Evolutionary conservation across 306 rosid species (phyloP).

Genomic region (Astragalus glycyphyllos): DNA sequence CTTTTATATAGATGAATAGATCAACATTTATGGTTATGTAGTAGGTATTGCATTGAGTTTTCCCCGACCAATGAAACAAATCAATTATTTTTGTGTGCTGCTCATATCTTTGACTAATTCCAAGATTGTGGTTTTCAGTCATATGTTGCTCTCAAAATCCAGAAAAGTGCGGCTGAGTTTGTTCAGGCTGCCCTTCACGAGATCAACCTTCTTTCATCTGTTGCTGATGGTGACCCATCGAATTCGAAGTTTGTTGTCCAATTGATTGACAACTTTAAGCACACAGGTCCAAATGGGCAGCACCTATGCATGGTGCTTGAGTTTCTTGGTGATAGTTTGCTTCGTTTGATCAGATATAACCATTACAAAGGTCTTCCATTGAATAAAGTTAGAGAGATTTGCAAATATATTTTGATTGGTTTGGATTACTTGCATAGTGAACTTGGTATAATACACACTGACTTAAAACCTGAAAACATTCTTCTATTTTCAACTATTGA

Average conservation of each 20-base stretch:
- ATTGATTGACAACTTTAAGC: conserved; percentile 91
- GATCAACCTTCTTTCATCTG: conserved; percentile 75
- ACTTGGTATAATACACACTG: conserved; percentile 86
- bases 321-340: conserved; percentile 95
- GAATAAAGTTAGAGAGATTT: conserved; percentile 84
- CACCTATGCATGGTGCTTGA: conserved; percentile 98
- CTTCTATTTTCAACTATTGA: conserved; percentile 83
- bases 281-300: conserved; percentile 93
- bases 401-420: conserved; percentile 77
- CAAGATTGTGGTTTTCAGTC: conserved; percentile 51
- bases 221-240: conserved; percentile 69
- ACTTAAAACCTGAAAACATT: conserved; percentile 94
- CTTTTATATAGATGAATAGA: background rate
- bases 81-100: background rate
- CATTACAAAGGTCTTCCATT: conserved; percentile 76
- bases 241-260: conserved; percentile 81
- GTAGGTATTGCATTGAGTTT: conserved; percentile 14
- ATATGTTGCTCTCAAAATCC: conserved; percentile 96
- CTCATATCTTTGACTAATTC: conserved; percentile 20
- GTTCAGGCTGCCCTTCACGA: conserved; percentile 95
- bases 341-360: conserved; percentile 79
- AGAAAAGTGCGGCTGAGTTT: conserved; percentile 94
- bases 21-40: conserved; percentile 6
- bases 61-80: background rate
- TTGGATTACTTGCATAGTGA: conserved; percentile 94